phyloP scores from a whole-genome alignment of 495 filamentous ascomycete genomes.

The Aspergillus bertholletiae region DNA sequence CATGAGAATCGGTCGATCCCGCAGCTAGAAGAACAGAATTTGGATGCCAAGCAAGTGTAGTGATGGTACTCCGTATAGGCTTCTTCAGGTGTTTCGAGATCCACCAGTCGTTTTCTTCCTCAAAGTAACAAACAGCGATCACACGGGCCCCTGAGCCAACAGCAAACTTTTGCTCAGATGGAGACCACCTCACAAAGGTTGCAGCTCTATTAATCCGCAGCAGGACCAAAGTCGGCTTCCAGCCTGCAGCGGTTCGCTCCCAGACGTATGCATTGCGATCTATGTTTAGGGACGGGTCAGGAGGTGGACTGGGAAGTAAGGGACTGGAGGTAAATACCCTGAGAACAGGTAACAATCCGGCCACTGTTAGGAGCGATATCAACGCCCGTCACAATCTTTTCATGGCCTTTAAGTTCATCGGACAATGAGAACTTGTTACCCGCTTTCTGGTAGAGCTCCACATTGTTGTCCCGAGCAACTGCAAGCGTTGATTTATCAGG shows the following conservation, averaged over 20 bases:
- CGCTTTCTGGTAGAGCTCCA: constrained; percentile 79
- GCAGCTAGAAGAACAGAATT: constrained; percentile 93
- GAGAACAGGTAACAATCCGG: constrained; percentile 94
- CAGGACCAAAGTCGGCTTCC: constrained; percentile 95
- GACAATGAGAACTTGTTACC: constrained; percentile 77
- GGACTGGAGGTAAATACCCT: constrained; percentile 53
- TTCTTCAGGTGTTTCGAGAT: constrained; percentile 99
- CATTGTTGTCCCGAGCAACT: constrained; percentile 83
- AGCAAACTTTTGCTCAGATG: constrained; percentile 93
- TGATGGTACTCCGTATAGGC: constrained; percentile 94
- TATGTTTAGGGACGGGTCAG: constrained; percentile 30
- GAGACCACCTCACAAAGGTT: constrained; percentile 96
- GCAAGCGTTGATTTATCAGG: constrained; percentile 85
- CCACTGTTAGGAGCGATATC: constrained; percentile 90
- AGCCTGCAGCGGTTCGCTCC: constrained; percentile 85
- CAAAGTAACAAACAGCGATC: constrained; percentile 98
- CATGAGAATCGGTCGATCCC: constrained; percentile 95
- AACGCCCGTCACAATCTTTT: constrained; percentile 93
- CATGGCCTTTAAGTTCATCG: constrained; percentile 92
- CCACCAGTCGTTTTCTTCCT: constrained; percentile 99
- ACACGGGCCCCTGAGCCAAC: constrained; percentile 93
- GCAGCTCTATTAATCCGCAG: constrained; percentile 96
- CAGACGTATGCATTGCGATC: constrained; percentile 98
- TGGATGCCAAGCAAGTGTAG: constrained; percentile 91
- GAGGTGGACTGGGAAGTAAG: not conserved